Base-by-base conservation (phyloP, 805 yeast genomes). In the Kuraishia molischiana region DNA sequence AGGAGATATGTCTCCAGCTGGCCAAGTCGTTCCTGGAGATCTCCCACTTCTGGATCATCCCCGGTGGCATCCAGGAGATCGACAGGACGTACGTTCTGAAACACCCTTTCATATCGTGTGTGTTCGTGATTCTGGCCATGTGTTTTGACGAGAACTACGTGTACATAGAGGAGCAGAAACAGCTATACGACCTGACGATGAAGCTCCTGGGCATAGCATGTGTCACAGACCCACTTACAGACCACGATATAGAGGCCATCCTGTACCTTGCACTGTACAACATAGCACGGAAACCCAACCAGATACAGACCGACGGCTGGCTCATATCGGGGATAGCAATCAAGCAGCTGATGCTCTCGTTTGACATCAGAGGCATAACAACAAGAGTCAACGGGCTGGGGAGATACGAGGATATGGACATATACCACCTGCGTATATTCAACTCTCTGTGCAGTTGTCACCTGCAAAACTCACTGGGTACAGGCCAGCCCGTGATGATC, bases 1-100 rank as follows among this genome's bases (percentile, higher is more conserved):
- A 62, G 41, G 43, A 46, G 8, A 49, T 74, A 4, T 71, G 76
- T 44, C 52, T 70, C 5, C 54, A 58, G 32, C 48, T 75, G 22
- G 67, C 73, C 0, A 60, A 63, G 39, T 66, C 67, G 20, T 76
- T 74, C 42, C 50, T 74, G 28, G 66, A 62, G 14, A 67, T 66
- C 32, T 73, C 80, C 3, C 78, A 72, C 46, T 72, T 69, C 48
- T 76, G 79, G 77, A 72, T 76, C 33, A 68, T 74, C 4, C 80
- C 80, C 2, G 79, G 79, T 9, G 79, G 79, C 4, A 62, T 73
- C n/a, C 69, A 63, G 28, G 64, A 62, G 24, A 63, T 74, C 10
- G 60, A 66, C 30, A 50, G 64, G 29, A 55, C 56, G 9, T 75
- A 69, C 48, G 79, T 70, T 4, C 45, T 55, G 14, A 59, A 62